A percentile compares a stretch with the other conserved stretches of the same genome.
Conservation (phyloP, 2,329 filamentous ascomycete genomes). For the Sphaerulina vaccinii region DNA sequence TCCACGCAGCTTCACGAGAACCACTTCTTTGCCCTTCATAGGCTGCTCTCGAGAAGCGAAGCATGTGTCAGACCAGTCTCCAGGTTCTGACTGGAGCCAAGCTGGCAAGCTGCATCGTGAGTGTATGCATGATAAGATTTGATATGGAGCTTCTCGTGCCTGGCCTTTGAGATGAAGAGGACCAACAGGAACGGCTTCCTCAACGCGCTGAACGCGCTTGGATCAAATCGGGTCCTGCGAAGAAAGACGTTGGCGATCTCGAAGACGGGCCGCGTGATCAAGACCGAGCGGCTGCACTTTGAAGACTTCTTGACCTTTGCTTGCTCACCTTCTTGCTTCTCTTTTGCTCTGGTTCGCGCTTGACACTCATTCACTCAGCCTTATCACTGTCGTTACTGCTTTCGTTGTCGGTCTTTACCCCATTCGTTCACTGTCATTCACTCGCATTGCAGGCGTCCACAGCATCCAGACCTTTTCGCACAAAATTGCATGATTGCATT, state of each 20-base stretch:
- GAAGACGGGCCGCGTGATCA: background rate
- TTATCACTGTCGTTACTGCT: background rate
- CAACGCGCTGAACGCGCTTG: background rate
- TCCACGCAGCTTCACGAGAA: background rate
- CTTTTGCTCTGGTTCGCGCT: background rate
- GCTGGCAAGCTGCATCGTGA: background rate
- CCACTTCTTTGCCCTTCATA: background rate
- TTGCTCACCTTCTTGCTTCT: background rate
- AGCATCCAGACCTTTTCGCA: background rate
- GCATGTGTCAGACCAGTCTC: background rate
- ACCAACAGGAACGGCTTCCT: background rate
- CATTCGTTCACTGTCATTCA: background rate
- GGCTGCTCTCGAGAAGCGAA: background rate
- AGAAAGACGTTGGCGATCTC: too few species aligned
- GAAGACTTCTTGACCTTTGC: background rate
- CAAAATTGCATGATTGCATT: background rate
- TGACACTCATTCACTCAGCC: background rate
- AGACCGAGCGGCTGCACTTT: background rate
- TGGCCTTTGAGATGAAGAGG: background rate
- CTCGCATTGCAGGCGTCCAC: background rate
- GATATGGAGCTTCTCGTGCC: background rate
- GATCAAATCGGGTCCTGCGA: background rate
- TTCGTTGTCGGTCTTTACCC: background rate
- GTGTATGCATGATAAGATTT: background rate
- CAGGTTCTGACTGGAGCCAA: background rate